Percentiles rank a stretch among this genome's conserved stretches.
phyloP scores from a whole-genome alignment of 2,329 filamentous ascomycete genomes.

The Huntiella decipiens region DNA sequence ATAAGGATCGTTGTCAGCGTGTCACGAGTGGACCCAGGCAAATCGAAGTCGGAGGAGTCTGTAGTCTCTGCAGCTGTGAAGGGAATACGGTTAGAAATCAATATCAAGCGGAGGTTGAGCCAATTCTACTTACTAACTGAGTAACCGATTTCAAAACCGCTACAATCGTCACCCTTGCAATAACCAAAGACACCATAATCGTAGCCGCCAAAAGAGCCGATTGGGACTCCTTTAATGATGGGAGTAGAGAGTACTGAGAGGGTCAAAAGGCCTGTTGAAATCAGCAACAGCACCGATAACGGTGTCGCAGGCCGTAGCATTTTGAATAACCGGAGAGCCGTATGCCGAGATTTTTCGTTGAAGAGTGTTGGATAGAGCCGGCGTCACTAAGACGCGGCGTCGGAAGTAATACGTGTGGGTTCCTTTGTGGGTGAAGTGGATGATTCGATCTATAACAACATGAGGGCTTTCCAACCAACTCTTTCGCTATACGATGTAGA shows the following conservation, averaged over 20 bases:
- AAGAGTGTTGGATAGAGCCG: conserved; percentile 16
- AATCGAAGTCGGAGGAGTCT: conserved; percentile 31
- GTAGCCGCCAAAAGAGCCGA: conserved; percentile 57
- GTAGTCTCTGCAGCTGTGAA: conserved; percentile 11
- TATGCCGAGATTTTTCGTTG: not conserved
- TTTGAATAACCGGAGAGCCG: conserved; percentile 13
- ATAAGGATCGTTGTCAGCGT: conserved; percentile 77
- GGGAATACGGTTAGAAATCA: not conserved
- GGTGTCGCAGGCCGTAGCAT: conserved; percentile 89
- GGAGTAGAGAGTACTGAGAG: conserved; percentile 83
- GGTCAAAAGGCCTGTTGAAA: conserved; percentile 68
- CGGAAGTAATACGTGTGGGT: too few relatives aligned
- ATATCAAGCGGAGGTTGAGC: conserved; percentile 12
- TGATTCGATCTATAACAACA: too few relatives aligned
- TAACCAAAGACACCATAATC: conserved; percentile 88
- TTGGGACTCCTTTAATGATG: conserved; percentile 65
- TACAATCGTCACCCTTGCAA: conserved; percentile 48
- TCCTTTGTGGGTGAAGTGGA: too few relatives aligned
- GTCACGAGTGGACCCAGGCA: conserved; percentile 31
- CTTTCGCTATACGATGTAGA: too few relatives aligned
- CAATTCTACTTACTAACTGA: conserved; percentile 43
- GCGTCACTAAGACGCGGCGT: conserved; percentile 28
- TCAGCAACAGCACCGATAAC: conserved; percentile 65
- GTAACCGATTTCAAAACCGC: conserved; percentile 64
- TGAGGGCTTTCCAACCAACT: too few relatives aligned